phyloP scores from a whole-genome alignment of 257 asterid species.

The Mitragyna speciosa region DNA sequence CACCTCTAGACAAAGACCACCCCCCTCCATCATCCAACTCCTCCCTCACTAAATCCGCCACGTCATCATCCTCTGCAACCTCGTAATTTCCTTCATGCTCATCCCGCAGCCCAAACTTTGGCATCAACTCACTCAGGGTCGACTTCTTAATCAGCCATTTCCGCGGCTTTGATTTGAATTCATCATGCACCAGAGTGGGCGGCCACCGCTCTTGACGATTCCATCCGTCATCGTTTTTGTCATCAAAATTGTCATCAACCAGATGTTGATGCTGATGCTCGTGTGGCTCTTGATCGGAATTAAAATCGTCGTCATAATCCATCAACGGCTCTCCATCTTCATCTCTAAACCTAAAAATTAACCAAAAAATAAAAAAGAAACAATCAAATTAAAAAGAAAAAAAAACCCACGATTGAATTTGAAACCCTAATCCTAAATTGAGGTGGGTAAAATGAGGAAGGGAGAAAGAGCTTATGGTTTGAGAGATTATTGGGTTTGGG shows the following conservation, averaged over 20 bases:
- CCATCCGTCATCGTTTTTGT: conserved; percentile 42
- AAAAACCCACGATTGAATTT: not conserved
- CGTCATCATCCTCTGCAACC: conserved; percentile 35
- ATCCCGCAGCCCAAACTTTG: conserved; percentile 45
- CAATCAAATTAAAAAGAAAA: conserved; percentile 1
- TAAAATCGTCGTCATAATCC: conserved; percentile 71
- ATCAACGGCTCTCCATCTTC: conserved; percentile 96
- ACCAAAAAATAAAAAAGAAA: too few relatives aligned
- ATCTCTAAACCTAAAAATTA: conserved; percentile 57
- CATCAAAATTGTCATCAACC: conserved; percentile 37
- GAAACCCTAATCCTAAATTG: conserved; percentile 27
- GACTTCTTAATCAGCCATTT: conserved; percentile 77
- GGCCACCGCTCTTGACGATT: conserved; percentile 57
- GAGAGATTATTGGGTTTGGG: not conserved
- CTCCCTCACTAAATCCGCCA: conserved; percentile 48
- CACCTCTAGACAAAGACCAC: conserved; percentile 41
- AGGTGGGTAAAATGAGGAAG: not conserved
- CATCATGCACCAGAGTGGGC: conserved; percentile 63
- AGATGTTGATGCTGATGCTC: conserved; percentile 27
- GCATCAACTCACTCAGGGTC: conserved; percentile 37
- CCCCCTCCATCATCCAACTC: conserved; percentile 57
- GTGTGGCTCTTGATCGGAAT: conserved; percentile 65
- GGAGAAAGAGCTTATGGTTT: conserved; percentile 46
- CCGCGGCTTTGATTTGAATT: conserved; percentile 63
- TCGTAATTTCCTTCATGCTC: conserved; percentile 55